Base-by-base conservation (phyloP, 177 flowering plant genomes). In the Vitis hybrid region DNA sequence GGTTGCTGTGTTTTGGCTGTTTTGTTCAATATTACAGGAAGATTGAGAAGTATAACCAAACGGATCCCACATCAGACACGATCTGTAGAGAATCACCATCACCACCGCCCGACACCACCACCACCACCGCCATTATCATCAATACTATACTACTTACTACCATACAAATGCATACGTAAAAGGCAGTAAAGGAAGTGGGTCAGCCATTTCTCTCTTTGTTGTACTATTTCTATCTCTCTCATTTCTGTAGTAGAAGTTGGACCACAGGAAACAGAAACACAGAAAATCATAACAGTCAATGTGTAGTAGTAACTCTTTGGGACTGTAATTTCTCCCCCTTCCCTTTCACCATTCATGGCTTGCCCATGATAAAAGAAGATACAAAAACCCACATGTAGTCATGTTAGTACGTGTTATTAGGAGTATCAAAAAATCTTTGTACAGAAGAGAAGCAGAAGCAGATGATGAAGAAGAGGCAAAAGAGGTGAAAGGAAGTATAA, bases 161-260 rank as follows among this genome's bases (percentile, higher is more conserved):
- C 67, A 76, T 78, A 81, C 83, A 79, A 77, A 62, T 72, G 80
- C 83, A 81, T 83, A 81, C 81, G 52, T 76, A 69, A 75, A 75
- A 77, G 79, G 75, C 69, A 71, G 74, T 58, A 64, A 71, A 71
- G 72, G 79, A 79, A 72, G 78, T 74, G 81, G 82, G 76, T 64
- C 82, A 71, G 73, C 71, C 79, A 24, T 58, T 57, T 60, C 60
- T 58, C 56, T 73, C 72, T 33, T 65, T 68, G 57, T 70, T 77
- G 72, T 73, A 71, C 71, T 78, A 58, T 75, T 72, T 64, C 62
- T 56, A 55, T 71, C 49, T 59, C 49, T 59, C 61, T 58, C 18
- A 18, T 69, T 69, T 56, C 64, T 62, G 73, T 76, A 73, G 77
- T 70, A 19, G 64, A 66, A 69, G 59, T 55, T 65, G 78, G 75